These are phyloP conservation scores for Rhipidocladum racemiflorum DNA, from an alignment of 176 grass and related monocot species.

Conservation along the genomic window DNA sequence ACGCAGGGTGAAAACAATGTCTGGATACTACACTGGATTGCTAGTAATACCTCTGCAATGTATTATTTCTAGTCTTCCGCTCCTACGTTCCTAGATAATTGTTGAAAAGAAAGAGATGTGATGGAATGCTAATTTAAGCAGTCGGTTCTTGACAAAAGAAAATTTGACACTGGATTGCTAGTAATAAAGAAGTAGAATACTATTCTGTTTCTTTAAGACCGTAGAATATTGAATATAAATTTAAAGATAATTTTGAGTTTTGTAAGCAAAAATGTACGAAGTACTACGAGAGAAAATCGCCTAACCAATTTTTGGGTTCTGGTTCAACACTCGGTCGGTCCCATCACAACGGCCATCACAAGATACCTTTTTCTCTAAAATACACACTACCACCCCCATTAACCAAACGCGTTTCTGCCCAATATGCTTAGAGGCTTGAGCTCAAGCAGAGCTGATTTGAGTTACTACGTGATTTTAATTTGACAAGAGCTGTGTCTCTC, in stretches of 20 bases:
- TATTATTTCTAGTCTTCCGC: not conserved
- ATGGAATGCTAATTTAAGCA: not conserved
- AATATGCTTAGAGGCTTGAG: not conserved
- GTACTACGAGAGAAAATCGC: no score
- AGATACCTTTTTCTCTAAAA: slow-evolving; percentile 6
- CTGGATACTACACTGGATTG: not conserved
- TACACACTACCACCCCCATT: not conserved
- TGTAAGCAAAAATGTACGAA: no score
- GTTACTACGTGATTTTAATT: slow-evolving; percentile 18
- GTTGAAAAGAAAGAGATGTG: not conserved
- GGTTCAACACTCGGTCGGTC: not conserved
- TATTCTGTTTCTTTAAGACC: no score
- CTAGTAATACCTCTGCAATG: not conserved
- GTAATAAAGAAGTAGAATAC: no score
- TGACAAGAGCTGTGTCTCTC: not conserved
- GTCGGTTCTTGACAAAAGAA: not conserved
- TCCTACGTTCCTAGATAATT: not conserved
- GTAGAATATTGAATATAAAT: no score
- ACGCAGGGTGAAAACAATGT: not conserved
- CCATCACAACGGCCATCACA: not conserved
- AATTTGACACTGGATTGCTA: no score
- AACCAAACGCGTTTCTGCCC: not conserved
- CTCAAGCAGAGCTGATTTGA: not conserved
- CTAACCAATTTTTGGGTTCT: no score
- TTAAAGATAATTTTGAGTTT: no score